phyloP scores from a whole-genome alignment of 176 grass and related monocot species.

The Phoenix dactylifera region DNA sequence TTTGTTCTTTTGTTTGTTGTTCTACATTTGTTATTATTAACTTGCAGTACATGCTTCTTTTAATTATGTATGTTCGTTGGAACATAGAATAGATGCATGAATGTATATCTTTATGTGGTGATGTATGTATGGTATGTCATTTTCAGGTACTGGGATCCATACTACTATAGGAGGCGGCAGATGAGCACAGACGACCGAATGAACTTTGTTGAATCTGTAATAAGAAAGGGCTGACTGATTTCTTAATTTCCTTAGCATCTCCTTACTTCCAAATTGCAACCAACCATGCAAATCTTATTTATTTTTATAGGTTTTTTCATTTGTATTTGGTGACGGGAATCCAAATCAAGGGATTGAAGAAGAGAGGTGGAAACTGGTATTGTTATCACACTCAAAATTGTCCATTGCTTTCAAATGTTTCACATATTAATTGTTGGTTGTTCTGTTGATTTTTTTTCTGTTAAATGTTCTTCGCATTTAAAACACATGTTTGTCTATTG shows the following conservation, averaged over 20 bases:
- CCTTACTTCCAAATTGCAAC: constrained; percentile 9
- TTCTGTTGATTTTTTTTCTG: neutral
- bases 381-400: constrained; percentile 2
- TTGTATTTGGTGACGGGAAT: constrained; percentile 97
- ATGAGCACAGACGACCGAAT: constrained; percentile 53
- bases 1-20: too few species aligned
- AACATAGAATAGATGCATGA: neutral
- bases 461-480: too few species aligned
- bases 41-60: too few species aligned
- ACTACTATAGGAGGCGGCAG: constrained; percentile 73
- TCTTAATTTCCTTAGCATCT: constrained; percentile 31
- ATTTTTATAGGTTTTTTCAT: constrained; percentile 71
- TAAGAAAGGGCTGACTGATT: constrained; percentile 79
- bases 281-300: too few species aligned
- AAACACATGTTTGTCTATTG: too few species aligned
- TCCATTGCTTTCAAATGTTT: constrained; percentile 1
- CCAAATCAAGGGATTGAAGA: constrained; percentile 97
- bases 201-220: constrained; percentile 99
- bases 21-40: too few species aligned
- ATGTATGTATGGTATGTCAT: neutral
- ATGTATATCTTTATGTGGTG: neutral
- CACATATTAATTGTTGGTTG: neutral
- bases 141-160: constrained; percentile 77
- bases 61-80: too few species aligned
- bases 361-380: constrained; percentile 94